Conservation (phyloP, 2,329 filamentous ascomycete species). For the Clonostachys chloroleuca region DNA sequence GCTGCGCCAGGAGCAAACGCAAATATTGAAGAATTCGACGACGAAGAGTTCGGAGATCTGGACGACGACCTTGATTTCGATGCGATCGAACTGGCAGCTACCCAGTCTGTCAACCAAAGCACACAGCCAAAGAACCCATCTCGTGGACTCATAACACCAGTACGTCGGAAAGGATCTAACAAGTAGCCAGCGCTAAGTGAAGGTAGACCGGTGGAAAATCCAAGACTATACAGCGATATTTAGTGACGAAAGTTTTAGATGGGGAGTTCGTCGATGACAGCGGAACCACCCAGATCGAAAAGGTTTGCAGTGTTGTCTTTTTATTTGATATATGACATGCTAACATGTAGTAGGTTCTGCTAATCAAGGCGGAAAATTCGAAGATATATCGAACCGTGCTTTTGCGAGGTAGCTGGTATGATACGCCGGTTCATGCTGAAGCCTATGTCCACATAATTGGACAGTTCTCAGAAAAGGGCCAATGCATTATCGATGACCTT, state of each 20-base stretch:
- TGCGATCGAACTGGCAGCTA: slow-evolving; percentile 67
- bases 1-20: background rate
- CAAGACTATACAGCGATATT: slow-evolving; percentile 81
- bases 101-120: slow-evolving; percentile 50
- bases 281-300: slow-evolving; percentile 60
- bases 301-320: slow-evolving; percentile 47
- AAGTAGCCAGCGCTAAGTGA: slow-evolving; percentile 53
- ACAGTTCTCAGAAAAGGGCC: slow-evolving; percentile 62
- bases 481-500: slow-evolving; percentile 78
- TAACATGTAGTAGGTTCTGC: slow-evolving; percentile 55
- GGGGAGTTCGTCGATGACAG: slow-evolving; percentile 62
- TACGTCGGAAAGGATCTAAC: slow-evolving; percentile 22
- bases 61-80: slow-evolving; percentile 75
- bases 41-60: slow-evolving; percentile 28
- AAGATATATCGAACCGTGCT: slow-evolving; percentile 64
- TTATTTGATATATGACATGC: background rate
- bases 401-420: slow-evolving; percentile 81
- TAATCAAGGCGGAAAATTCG: slow-evolving; percentile 75
- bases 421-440: slow-evolving; percentile 69
- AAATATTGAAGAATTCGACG: background rate
- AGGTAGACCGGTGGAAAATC: slow-evolving; percentile 62
- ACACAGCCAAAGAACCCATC: slow-evolving; percentile 55
- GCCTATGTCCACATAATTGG: slow-evolving; percentile 87
- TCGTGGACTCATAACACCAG: slow-evolving; percentile 18
- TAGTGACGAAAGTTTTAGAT: slow-evolving; percentile 70